Base-by-base conservation (phyloP, 148 eudicot species). In the Rhododendron vialii region DNA sequence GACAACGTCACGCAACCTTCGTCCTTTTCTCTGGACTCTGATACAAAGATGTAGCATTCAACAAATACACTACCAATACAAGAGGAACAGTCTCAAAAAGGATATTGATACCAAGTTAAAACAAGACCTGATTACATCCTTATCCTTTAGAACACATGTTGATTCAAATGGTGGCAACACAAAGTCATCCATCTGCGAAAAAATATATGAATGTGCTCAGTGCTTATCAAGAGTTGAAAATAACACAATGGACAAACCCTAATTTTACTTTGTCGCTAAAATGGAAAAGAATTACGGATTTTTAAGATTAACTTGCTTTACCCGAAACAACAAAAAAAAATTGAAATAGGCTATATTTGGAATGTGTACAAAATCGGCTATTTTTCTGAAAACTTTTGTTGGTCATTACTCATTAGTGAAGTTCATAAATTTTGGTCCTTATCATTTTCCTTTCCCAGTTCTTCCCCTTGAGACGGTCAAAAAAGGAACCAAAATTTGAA, bases 141-240 rank as follows among this genome's bases (percentile, higher is more conserved):
- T 91, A 84, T 95, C 98, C 88, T 93, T 93, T 82, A 97, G 88
- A 86, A 97, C 90, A 83, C 85, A 15, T 79, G 93, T 93, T 7
- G 98, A 92, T 89, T 93, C 95, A 87, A 92, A 95, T 17, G 92
- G 92, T 57, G 99, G 99, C 89, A 97, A 89, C 85, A 92, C 95
- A 92, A 91, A 97, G 85, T 92, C 98, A 84, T 95, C 95, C 94
- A 93, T 92, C 98, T 97, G 94, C 93, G 86, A 87, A 67, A 86
- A 88, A 77, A 3, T 75, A 28, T 13, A 14, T 30, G 36, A 71
- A 71, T 5, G 18, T 33, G 41, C 76, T 30, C 38, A 71, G 76
- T 71, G 41, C 41, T 30, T 30, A 33, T 65, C 75, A 17, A 33
- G 22, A 55, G 78, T 78, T 43, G 50, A 78, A n/a, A 53, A 30